Evolutionary conservation across 495 filamentous ascomycete species (phyloP).

Genomic region (Aspergillus biplanus): DNA sequence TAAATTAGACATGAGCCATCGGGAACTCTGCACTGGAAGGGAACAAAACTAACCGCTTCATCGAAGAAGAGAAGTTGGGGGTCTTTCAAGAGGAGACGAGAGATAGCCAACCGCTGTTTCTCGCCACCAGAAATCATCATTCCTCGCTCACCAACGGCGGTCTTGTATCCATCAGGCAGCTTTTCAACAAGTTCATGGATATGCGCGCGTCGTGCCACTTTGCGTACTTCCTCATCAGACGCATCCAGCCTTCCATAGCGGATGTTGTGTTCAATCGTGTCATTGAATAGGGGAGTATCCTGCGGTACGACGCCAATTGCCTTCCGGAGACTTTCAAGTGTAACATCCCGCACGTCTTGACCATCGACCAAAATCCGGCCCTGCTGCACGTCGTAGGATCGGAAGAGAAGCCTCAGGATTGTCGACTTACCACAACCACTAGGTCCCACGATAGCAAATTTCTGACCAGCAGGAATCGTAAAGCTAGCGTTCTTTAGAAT

Average conservation of each 20-base stretch:
- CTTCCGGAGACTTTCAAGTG: conserved; percentile 77
- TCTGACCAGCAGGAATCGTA: conserved; percentile 92
- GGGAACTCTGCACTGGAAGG: neutral
- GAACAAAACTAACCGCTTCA: conserved; percentile 68
- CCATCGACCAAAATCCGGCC: conserved; percentile 91
- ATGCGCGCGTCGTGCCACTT: conserved; percentile 77
- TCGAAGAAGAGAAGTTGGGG: conserved; percentile 95
- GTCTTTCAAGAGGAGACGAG: conserved; percentile 86
- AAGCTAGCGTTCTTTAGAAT: conserved; percentile 84
- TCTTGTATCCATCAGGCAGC: conserved; percentile 85
- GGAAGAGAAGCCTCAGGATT: conserved; percentile 85
- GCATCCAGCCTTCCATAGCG: conserved; percentile 89
- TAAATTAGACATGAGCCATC: conserved; percentile 17
- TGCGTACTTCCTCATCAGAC: conserved; percentile 68
- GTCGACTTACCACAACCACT: conserved; percentile 97
- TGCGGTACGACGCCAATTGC: conserved; percentile 96
- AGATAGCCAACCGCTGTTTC: conserved; percentile 91
- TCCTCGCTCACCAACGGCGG: conserved; percentile 91
- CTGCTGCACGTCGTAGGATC: conserved; percentile 88
- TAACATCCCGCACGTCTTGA: conserved; percentile 87
- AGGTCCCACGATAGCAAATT: conserved; percentile 93
- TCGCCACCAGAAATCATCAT: conserved; percentile 99
- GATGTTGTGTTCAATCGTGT: conserved; percentile 94
- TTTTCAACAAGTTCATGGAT: conserved; percentile 80
- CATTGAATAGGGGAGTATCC: conserved; percentile 96